Evolutionary conservation across 2,329 filamentous ascomycete species (phyloP).

Genomic region (Penicillium janthinellum): DNA sequence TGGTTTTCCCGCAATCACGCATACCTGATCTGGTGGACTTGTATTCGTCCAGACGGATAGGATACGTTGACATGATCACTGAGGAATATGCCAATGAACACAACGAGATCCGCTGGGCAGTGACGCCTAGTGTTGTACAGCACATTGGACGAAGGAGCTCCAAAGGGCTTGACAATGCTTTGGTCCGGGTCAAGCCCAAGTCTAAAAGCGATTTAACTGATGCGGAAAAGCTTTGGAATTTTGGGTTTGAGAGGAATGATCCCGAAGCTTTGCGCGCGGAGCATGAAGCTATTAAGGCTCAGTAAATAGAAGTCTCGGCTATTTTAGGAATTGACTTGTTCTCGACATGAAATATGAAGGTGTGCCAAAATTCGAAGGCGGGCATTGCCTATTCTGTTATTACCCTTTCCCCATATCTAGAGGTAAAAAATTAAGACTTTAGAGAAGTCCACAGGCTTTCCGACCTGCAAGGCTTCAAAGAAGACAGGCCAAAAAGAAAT

Average conservation of each 20-base stretch:
- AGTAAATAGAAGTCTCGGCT: too few relatives aligned
- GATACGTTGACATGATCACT: constrained; percentile 44
- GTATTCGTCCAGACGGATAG: constrained; percentile 25
- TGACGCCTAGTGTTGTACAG: constrained; percentile 48
- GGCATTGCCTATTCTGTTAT: too few relatives aligned
- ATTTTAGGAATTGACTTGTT: too few relatives aligned
- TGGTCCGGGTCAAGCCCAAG: background rate
- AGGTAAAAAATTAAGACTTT: too few relatives aligned
- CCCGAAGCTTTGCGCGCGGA: background rate
- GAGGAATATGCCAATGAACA: constrained; percentile 46
- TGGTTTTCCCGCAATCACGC: too few relatives aligned
- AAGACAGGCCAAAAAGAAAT: background rate
- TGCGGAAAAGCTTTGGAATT: constrained; percentile 24
- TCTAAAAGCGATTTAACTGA: background rate
- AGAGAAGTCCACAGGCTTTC: too few relatives aligned
- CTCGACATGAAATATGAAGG: too few relatives aligned
- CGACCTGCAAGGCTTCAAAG: too few relatives aligned
- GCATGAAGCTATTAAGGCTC: background rate
- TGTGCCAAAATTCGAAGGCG: too few relatives aligned
- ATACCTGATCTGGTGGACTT: too few relatives aligned
- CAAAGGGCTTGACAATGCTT: constrained; percentile 23
- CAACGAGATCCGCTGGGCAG: constrained; percentile 44
- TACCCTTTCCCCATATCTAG: too few relatives aligned
- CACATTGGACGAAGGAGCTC: constrained; percentile 48
- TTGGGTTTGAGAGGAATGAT: constrained; percentile 24